Evolutionary conservation across 306 rosid species (phyloP).

Genomic region (Mimosa pudica): DNA sequence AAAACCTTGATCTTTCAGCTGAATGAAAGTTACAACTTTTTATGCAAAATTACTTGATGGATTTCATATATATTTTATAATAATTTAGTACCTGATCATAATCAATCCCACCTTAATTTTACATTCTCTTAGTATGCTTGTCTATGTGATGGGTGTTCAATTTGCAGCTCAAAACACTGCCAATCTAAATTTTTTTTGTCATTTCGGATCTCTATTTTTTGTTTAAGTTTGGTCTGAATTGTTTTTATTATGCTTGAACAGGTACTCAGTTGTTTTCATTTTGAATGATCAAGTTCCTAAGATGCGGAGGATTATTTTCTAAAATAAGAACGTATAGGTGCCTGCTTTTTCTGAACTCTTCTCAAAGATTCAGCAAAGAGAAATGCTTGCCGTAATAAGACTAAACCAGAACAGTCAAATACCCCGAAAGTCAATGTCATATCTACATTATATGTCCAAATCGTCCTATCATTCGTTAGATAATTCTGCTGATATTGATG

Average conservation of each 20-base stretch:
- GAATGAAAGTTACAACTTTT: conserved; percentile 43
- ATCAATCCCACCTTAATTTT: background rate
- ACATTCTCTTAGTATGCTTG: background rate
- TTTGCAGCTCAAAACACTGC: background rate
- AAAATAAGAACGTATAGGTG: background rate
- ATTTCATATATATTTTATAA: background rate
- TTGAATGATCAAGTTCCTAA: background rate
- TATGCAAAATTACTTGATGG: background rate
- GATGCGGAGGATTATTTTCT: background rate
- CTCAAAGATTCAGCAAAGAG: background rate
- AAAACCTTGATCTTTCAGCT: conserved; percentile 52
- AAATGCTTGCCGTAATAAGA: conserved; percentile 42
- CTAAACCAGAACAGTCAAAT: conserved; percentile 28
- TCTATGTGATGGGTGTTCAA: background rate
- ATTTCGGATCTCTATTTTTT: background rate
- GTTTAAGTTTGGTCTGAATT: background rate
- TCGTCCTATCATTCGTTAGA: conserved; percentile 32
- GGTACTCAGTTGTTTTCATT: background rate
- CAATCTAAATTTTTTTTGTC: background rate
- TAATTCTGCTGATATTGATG: conserved; percentile 42
- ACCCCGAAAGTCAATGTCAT: conserved; percentile 32
- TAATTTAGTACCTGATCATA: background rate
- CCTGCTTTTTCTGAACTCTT: background rate
- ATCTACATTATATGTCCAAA: conserved; percentile 16
- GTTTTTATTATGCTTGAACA: background rate